Evolutionary conservation across 2,329 filamentous ascomycete genomes (phyloP).

Genomic region (Pestalotiopsis sp.): DNA sequence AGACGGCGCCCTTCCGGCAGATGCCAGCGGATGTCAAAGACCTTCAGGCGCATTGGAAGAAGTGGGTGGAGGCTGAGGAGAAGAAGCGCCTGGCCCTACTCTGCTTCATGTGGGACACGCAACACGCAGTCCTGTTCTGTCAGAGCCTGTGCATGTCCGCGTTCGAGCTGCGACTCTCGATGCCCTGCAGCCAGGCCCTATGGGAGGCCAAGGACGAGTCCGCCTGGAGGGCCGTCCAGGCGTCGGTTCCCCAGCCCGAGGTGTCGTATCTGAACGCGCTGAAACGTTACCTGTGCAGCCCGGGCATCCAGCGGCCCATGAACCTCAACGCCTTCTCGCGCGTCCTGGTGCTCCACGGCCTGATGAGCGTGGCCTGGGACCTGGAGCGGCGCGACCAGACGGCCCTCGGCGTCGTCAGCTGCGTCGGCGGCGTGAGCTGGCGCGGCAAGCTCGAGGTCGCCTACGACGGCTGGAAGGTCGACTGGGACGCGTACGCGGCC

Average conservation of each 20-base stretch:
- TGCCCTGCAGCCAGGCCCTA: constrained; percentile 56
- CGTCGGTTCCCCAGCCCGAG: constrained; percentile 33
- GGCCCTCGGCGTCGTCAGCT: constrained; percentile 48
- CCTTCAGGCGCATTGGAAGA: constrained; percentile 51
- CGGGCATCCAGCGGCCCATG: constrained; percentile 38
- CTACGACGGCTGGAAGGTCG: constrained; percentile 60
- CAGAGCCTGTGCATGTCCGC: constrained; percentile 69
- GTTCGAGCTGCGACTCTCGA: constrained; percentile 59
- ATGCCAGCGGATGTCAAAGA: constrained; percentile 37
- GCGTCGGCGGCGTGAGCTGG: constrained; percentile 40
- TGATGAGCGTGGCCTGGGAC: constrained; percentile 67
- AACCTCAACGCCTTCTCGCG: constrained; percentile 55
- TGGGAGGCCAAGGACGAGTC: constrained; percentile 62
- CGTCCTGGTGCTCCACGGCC: constrained; percentile 58
- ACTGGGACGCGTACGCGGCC: constrained; percentile 57
- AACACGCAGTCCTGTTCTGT: constrained; percentile 67
- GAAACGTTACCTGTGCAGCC: constrained; percentile 56
- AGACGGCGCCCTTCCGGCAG: constrained; percentile 24
- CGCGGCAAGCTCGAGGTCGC: constrained; percentile 52
- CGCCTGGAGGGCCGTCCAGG: constrained; percentile 49
- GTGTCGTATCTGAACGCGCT: constrained; percentile 51
- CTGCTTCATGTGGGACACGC: constrained; percentile 70
- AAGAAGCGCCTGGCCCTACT: constrained; percentile 62
- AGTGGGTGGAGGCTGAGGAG: constrained; percentile 59
- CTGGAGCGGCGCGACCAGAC: constrained; percentile 66